phyloP scores from a whole-genome alignment of 2,329 filamentous ascomycete genomes.

The Colletotrichum tanaceti region DNA sequence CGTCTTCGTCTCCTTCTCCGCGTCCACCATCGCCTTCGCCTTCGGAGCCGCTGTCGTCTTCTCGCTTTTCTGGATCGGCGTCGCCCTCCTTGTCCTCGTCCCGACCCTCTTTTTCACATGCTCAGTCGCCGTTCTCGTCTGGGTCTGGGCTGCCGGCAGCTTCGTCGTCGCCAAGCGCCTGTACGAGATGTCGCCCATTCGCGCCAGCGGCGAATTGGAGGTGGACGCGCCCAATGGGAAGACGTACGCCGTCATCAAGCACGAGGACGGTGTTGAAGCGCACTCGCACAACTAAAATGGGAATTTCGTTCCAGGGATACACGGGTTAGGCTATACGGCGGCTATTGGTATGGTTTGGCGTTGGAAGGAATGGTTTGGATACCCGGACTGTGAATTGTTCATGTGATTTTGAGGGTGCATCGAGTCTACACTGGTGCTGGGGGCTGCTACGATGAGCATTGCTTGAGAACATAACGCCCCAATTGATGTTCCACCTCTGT shows the following conservation, averaged over 20 bases:
- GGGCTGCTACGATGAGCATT: background rate
- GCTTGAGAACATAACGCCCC: no score
- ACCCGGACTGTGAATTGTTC: background rate
- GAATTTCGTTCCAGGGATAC: background rate
- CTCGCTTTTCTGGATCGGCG: constrained; percentile 73
- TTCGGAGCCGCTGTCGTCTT: constrained; percentile 72
- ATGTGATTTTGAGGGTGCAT: background rate
- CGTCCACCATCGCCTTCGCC: constrained; percentile 72
- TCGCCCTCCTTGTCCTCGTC: constrained; percentile 75
- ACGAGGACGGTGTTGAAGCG: constrained; percentile 43
- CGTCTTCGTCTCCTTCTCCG: constrained; percentile 74
- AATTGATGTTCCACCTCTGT: background rate
- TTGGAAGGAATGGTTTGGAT: background rate
- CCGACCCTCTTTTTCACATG: constrained; percentile 76
- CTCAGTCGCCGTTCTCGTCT: constrained; percentile 71
- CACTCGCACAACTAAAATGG: background rate
- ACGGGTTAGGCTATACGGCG: no score
- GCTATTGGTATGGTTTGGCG: background rate
- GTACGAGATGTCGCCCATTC: constrained; percentile 53
- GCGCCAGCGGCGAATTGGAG: constrained; percentile 40
- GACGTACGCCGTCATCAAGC: constrained; percentile 41
- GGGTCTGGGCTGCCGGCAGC: constrained; percentile 73
- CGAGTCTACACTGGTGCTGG: background rate
- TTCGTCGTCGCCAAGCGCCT: constrained; percentile 64
- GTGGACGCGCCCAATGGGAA: constrained; percentile 42